Conservation (phyloP, 805 yeast species). For the Myxozyma vanderwaltii region DNA sequence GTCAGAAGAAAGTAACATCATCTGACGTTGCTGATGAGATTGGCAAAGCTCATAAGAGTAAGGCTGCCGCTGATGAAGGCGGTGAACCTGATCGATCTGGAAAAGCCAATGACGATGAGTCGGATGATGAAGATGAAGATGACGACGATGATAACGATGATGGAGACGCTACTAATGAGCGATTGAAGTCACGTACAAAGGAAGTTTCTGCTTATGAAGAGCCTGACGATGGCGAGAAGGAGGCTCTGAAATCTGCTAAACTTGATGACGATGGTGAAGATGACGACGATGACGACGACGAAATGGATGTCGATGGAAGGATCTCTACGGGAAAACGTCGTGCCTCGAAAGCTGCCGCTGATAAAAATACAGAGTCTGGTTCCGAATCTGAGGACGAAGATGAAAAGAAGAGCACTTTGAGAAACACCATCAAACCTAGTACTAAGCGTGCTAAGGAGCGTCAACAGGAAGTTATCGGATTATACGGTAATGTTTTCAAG, state of each 20-base stretch:
- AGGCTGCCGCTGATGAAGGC: conserved; percentile 53
- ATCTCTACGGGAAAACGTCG: conserved; percentile 6
- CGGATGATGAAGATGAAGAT: conserved; percentile 42
- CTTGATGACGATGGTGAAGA: conserved; percentile 73
- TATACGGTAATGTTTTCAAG: conserved; percentile 71
- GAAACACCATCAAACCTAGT: conserved; percentile 33
- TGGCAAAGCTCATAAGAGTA: conserved; percentile 44
- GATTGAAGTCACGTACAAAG: conserved; percentile 61
- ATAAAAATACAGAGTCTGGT: conserved; percentile 30
- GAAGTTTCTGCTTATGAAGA: conserved; percentile 92
- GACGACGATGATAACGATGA: conserved; percentile 58
- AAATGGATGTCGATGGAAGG: conserved; percentile 40
- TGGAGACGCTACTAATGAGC: conserved; percentile 63
- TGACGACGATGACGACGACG: conserved; percentile 50
- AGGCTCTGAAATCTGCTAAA: conserved; percentile 82
- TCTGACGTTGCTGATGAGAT: conserved; percentile 45
- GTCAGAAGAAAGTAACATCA: conserved; percentile 60
- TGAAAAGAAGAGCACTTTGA: conserved; percentile 48
- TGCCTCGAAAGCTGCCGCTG: too few species aligned
- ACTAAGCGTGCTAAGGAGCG: conserved; percentile 75
- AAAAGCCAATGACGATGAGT: conserved; percentile 41
- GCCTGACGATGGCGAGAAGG: conserved; percentile 93
- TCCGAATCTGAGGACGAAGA: conserved; percentile 48
- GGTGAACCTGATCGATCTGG: conserved; percentile 55
- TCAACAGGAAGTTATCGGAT: conserved; percentile 75